phyloP scores from a whole-genome alignment of 371 early-diverging fungal species.

The Rhizopus delemar region DNA sequence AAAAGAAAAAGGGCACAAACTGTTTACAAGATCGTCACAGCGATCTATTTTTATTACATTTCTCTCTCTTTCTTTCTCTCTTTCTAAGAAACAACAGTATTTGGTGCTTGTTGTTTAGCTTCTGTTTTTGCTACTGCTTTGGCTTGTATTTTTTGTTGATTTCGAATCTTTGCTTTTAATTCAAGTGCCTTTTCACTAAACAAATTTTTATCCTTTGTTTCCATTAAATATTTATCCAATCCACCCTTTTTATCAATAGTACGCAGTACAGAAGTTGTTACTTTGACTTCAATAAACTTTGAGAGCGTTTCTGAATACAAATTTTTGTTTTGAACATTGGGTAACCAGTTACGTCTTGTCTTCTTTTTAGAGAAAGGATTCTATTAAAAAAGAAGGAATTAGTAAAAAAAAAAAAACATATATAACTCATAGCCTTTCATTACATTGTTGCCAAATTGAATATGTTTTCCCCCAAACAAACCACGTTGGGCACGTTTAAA shows the following conservation, averaged over 20 bases:
- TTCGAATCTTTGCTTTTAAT: conserved; percentile 23
- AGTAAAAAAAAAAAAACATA: not conserved
- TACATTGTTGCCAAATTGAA: conserved; percentile 82
- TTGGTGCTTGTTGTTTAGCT: conserved; percentile 1
- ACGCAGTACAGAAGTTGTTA: conserved; percentile 72
- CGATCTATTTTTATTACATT: not conserved
- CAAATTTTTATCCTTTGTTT: conserved; percentile 68
- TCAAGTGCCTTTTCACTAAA: conserved; percentile 53
- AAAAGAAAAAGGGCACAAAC: not conserved
- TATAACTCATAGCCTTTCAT: not conserved
- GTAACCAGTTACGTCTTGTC: conserved; percentile 81
- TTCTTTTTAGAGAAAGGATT: conserved; percentile 75
- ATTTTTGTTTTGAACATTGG: conserved; percentile 74
- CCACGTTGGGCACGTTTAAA: conserved; percentile 66
- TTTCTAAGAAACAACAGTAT: not conserved
- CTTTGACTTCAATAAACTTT: conserved; percentile 59
- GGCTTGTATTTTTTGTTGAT: conserved; percentile 12
- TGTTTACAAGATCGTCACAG: not conserved
- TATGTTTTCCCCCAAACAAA: conserved; percentile 68
- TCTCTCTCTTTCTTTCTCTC: not conserved
- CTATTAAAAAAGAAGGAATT: conserved; percentile 19
- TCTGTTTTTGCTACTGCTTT: not conserved
- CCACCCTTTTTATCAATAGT: conserved; percentile 89
- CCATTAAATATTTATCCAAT: conserved; percentile 75
- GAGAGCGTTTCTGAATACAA: conserved; percentile 72